These are phyloP conservation scores for Scheffersomyces stipitis DNA, from an alignment of 805 yeast genomes.

Conservation along the genomic window DNA sequence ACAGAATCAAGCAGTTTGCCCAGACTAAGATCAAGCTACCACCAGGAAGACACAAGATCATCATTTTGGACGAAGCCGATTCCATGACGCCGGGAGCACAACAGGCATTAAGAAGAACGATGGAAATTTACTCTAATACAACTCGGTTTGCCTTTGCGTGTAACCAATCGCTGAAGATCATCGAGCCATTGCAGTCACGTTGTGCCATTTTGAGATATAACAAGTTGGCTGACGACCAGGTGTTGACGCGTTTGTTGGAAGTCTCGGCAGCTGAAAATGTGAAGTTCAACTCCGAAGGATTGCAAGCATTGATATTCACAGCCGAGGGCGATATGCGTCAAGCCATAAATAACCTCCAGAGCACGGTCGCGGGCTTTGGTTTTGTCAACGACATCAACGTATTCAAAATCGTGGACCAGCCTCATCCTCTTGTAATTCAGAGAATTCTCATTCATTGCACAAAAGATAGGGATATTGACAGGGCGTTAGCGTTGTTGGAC, in stretches of 20 bases:
- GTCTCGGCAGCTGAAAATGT: constrained; percentile 70
- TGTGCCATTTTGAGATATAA: constrained; percentile 91
- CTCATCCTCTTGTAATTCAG: constrained; percentile 85
- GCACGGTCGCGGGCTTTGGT: constrained; percentile 92
- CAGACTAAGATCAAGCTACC: constrained; percentile 89
- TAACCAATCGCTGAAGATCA: constrained; percentile 89
- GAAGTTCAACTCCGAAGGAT: constrained; percentile 81
- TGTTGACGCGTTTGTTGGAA: constrained; percentile 70
- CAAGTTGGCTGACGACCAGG: constrained; percentile 80
- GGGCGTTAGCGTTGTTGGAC: constrained; percentile 61
- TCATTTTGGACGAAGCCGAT: constrained; percentile 94
- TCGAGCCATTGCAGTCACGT: constrained; percentile 94
- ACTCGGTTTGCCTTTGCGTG: constrained; percentile 99
- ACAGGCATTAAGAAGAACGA: constrained; percentile 89
- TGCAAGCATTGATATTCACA: constrained; percentile 88
- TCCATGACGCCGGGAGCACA: constrained; percentile 97
- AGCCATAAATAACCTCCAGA: constrained; percentile 90
- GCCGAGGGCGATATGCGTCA: constrained; percentile 99
- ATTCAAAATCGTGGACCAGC: constrained; percentile 92
- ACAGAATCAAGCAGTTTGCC: constrained; percentile 92
- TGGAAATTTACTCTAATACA: constrained; percentile 94
- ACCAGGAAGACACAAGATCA: constrained; percentile 86
- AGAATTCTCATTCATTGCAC: constrained; percentile 52
- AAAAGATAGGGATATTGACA: constrained; percentile 51
- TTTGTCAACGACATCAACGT: constrained; percentile 90